Conservation (phyloP, 1,284 basidiomycete genomes). For the Meripilus lineatus region DNA sequence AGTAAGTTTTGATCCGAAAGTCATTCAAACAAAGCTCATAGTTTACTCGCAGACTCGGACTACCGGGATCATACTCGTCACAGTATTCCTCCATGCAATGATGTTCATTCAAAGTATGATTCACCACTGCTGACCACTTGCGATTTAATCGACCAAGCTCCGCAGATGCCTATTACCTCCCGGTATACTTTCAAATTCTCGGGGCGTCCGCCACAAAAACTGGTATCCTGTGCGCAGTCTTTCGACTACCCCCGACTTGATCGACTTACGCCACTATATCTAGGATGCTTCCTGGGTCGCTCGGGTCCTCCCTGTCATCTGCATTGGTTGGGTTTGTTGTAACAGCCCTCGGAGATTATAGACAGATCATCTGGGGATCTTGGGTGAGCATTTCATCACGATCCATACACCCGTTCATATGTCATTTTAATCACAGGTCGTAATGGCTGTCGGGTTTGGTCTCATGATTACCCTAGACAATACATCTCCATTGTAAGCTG, state of each 20-base stretch:
- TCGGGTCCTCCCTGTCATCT: conserved; percentile 52
- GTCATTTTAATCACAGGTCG: conserved; percentile 14
- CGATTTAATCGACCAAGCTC: background rate
- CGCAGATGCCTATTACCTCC: conserved; percentile 58
- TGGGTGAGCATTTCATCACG: conserved; percentile 22
- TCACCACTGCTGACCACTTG: background rate
- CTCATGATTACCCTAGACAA: conserved; percentile 48
- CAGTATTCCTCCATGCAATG: conserved; percentile 59
- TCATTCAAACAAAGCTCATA: background rate
- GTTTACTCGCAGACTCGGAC: conserved; percentile 55
- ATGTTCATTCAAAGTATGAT: conserved; percentile 45
- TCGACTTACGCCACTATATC: background rate
- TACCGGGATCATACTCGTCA: conserved; percentile 56
- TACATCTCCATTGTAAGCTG: conserved; percentile 38
- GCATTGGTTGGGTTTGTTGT: conserved; percentile 55
- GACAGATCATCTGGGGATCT: conserved; percentile 51
- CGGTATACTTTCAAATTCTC: conserved; percentile 71
- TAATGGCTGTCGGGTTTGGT: conserved; percentile 57
- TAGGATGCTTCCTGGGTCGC: conserved; percentile 69
- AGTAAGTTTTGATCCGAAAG: conserved; percentile 26
- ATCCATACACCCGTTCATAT: background rate
- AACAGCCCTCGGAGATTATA: conserved; percentile 50
- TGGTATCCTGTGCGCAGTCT: conserved; percentile 50
- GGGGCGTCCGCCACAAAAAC: conserved; percentile 68
- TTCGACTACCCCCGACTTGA: background rate